Base-by-base conservation (phyloP, 768 basidiomycete species). In the Naematelia encephala region DNA sequence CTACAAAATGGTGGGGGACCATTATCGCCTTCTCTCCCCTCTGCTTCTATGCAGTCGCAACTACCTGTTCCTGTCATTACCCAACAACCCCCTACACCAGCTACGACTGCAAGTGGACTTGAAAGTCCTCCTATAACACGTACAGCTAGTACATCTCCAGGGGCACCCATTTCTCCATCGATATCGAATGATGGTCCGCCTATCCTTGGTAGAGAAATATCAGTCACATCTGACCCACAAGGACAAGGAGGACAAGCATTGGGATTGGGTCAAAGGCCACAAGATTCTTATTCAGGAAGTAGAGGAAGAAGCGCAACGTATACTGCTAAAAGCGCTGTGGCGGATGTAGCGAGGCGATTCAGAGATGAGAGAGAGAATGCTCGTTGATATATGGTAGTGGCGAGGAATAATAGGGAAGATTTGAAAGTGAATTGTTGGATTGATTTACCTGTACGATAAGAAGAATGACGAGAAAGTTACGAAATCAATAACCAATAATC, bases 271-370 rank as follows among this genome's bases (percentile, higher is more conserved):
- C 29, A 39, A 64, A 23, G 42, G 34, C 5, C 28, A 26, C 11
- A 27, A 42, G n/a, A 29, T 4, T 19, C 26, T 16, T 34, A 27
- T 16, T 0, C 61, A 26, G 62, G 64, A 21, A 51, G 21, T 13
- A 59, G 67, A 54, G 69, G 67, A 12, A 54, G 77, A 51, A 74
- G 72, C 54, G 69, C 78, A 25, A 79, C 78, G 26, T 77, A 78
- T 46, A 72, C 66, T 5, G 78, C 78, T 16, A 73, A 75, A 57
- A 61, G 62, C 26, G 78, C 78, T 0, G 77, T 79, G n/a, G 70
- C 68, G 26, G 78, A 78, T 12, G 77, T 77, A 23, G 77, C 74
- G 43, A 66, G 68, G 56, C 53, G 75, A 42, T 79, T 72, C 63
- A 50, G 48, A 50, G 48, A 50, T 26, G 22, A 50, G 21, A 14